Percentiles rank a stretch among this genome's conserved stretches.
phyloP scores from a whole-genome alignment of 257 asterid species.

The Oldenlandia corymbosa region DNA sequence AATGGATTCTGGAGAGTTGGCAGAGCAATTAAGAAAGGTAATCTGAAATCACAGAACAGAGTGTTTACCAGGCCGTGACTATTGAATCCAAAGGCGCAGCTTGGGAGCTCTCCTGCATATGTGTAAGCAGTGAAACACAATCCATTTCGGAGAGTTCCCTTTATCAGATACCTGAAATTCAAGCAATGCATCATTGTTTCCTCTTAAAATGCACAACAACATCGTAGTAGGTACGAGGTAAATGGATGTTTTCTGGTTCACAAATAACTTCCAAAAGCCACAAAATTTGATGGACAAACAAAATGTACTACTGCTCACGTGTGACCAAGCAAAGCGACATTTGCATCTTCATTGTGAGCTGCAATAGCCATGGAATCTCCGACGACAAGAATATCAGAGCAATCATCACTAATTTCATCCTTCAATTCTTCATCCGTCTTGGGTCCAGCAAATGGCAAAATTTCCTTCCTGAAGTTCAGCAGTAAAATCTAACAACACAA shows the following conservation, averaged over 20 bases:
- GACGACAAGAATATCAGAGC: constrained; percentile 76
- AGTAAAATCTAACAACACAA: constrained; percentile 51
- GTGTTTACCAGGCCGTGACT: constrained; percentile 62
- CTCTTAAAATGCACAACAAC: too few species aligned
- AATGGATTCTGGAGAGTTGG: not conserved
- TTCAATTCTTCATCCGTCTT: constrained; percentile 21
- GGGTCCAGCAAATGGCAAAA: constrained; percentile 56
- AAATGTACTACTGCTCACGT: constrained; percentile 40
- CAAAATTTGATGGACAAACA: not conserved
- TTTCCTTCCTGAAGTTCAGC: constrained; percentile 82
- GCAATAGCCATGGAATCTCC: constrained; percentile 68
- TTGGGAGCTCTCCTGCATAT: constrained; percentile 94
- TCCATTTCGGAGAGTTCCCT: constrained; percentile 45
- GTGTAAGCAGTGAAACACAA: constrained; percentile 72
- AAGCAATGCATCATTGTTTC: not conserved
- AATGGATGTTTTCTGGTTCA: too few species aligned
- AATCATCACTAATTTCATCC: constrained; percentile 39
- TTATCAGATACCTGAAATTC: constrained; percentile 54
- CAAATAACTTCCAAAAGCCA: not conserved
- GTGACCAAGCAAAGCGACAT: constrained; percentile 76
- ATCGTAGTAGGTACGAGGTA: too few species aligned
- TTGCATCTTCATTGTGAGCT: constrained; percentile 92
- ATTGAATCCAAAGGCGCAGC: constrained; percentile 90
- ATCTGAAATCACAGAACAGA: not conserved
- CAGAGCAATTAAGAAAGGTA: not conserved